Conservation (phyloP, 2,329 filamentous ascomycete genomes). For the Zymoseptoria tritici region DNA sequence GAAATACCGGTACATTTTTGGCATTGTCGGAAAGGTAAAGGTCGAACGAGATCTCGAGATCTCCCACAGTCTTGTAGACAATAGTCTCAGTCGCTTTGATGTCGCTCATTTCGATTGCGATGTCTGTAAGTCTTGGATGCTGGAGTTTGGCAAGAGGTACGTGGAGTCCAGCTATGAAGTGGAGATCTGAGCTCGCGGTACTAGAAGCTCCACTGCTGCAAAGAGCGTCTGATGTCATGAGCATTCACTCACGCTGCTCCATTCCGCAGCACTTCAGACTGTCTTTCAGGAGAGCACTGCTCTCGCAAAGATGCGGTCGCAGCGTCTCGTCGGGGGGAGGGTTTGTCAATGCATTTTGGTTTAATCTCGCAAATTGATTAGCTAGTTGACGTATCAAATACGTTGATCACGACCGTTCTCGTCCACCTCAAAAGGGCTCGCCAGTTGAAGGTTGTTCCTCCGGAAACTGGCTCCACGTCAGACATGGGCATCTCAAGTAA, state of each 20-base stretch:
- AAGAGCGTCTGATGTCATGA: neutral
- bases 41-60: conserved; percentile 17
- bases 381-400: too few relatives aligned
- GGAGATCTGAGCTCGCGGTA: neutral
- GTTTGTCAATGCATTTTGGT: too few relatives aligned
- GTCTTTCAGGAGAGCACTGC: too few relatives aligned
- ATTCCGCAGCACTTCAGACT: neutral
- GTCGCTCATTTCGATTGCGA: conserved; percentile 9
- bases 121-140: neutral
- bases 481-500: too few relatives aligned
- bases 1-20: conserved; percentile 13
- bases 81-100: conserved; percentile 13
- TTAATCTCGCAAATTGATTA: too few relatives aligned
- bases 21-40: conserved; percentile 17
- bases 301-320: too few relatives aligned
- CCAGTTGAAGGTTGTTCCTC: too few relatives aligned
- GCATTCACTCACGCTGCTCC: neutral
- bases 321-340: too few relatives aligned
- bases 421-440: too few relatives aligned
- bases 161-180: neutral
- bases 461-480: too few relatives aligned
- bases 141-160: neutral
- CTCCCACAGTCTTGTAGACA: conserved; percentile 19
- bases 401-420: too few relatives aligned
- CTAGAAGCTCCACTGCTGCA: neutral